Base-by-base conservation (phyloP, 1,139 yeast genomes). In the Sugiyamaella japonica region DNA sequence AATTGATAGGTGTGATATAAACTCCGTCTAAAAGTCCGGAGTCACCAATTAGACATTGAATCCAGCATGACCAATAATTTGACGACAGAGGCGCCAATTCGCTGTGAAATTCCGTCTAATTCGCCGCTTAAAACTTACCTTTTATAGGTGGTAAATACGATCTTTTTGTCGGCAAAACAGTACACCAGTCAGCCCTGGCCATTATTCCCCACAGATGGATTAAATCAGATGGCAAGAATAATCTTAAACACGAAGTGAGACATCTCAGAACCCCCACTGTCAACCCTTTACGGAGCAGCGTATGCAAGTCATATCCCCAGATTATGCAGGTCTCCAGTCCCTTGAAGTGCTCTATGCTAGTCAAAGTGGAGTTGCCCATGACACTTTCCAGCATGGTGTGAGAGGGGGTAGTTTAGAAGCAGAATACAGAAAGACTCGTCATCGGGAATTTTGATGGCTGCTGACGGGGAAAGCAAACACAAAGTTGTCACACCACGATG, bases 261-360 rank as follows among this genome's bases (percentile, higher is more conserved):
- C 38, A 34, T 13, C 16, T 12, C n/a, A 34, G n/a, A 34, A 34
- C 46, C 46, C 46, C 31, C 36, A 8, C 46, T 31, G 36, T 29
- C 37, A 42, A 28, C 46, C 46, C 15, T 40, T 15, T 42, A 13
- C 9, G 46, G 46, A 31, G n/a, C n/a, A n/a, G n/a, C n/a, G n/a
- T 8, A 42, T 42, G 32, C 36, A 13, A 37, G 36, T 16, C 32
- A 29, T 16, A 3, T 28, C 46, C 46, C 46, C 46, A 28, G 46
- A 42, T 42, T 25, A 42, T 42, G 46, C 46, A 42, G 15, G 37
- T 42, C 16, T 13, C 37, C 37, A 1, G 37, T 17, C 38, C 13
- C 4, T 10, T 13, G 8, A 34, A 13, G 7, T 13, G 12, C 15
- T 34, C 13, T 31, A 4, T n/a, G 13, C 12, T 31, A n/a, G 36